phyloP scores from a whole-genome alignment of 2,329 filamentous ascomycete genomes.

The Nemania sp. region DNA sequence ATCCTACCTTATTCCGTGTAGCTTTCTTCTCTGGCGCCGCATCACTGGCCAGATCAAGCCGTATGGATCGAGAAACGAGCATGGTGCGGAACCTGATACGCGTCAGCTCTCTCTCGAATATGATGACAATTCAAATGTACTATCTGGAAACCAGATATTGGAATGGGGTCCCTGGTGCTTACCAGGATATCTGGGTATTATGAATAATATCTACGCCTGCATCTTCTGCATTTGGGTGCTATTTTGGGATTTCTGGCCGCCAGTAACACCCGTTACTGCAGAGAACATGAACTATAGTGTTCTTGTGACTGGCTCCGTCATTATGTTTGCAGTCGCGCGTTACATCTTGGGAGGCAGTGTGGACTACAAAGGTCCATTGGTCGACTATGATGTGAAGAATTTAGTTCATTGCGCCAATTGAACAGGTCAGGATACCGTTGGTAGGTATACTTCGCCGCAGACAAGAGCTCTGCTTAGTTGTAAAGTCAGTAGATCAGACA shows the following conservation, averaged over 20 bases:
- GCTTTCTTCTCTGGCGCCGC: constrained; percentile 19
- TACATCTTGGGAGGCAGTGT: constrained; percentile 21
- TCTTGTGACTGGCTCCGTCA: constrained; percentile 17
- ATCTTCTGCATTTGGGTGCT: constrained; percentile 19
- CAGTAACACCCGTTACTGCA: constrained; percentile 6
- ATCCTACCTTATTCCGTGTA: constrained; percentile 18
- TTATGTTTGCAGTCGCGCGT: constrained; percentile 22
- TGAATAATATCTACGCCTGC: constrained; percentile 25
- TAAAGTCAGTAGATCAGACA: no score
- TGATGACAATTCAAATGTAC: constrained; percentile 2
- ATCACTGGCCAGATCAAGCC: constrained; percentile 20
- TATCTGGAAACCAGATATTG: constrained; percentile 9
- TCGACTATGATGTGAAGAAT: constrained; percentile 21
- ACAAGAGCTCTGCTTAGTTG: no score
- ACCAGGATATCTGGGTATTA: constrained; percentile 15
- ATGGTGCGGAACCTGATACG: background rate
- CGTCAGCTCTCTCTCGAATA: background rate
- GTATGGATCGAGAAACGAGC: constrained; percentile 7
- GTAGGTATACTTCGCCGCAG: no score
- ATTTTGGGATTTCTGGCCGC: constrained; percentile 27
- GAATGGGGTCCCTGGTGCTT: constrained; percentile 28
- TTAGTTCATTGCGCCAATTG: background rate
- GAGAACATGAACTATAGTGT: constrained; percentile 26
- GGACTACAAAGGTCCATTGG: constrained; percentile 25
- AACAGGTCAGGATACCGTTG: background rate